Base-by-base conservation (phyloP, 1,139 yeast species). In the Taphrina betulina region DNA sequence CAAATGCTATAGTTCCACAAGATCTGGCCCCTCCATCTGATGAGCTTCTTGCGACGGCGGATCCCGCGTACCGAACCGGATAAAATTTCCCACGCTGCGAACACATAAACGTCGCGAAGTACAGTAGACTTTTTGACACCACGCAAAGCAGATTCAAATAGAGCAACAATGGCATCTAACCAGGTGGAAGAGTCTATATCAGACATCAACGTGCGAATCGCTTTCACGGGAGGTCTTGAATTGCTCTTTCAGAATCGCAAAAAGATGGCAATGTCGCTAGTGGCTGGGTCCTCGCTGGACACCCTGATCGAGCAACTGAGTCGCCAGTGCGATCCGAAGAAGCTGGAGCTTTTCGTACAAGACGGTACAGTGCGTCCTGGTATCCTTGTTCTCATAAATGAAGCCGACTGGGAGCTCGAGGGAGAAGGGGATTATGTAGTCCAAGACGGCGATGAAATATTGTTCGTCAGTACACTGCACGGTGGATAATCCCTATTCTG, bases 391-490 rank as follows among this genome's bases (percentile, higher is more conserved):
- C 76, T 92, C 57, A 84, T 92, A 62, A 92, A 92, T 66, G 98
- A 92, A 66, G 83, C 95, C 0, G 98, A 92, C 71, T 92, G 98
- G 98, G 98, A 92, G 66, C 72, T 92, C 28, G 95, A 89, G 67
- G 97, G 90, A 10, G 89, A 83, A 70, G 92, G 86, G 64, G 84
- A 80, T 7, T 89, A 89, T 64, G 80, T 77, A 16, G 69, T 92
- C 19, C 86, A 86, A 66, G 72, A 78, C 45, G 84, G 87, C 14
- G 98, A 92, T 69, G 77, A 80, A 26, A 77, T 92, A 41, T 80
- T 95, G 2, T 90, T 92, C 66, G 92, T 96, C 3, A 85, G 95
- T 52, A 92, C 98, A 2, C 75, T 92, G 60, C 98, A 92, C 65
- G 98, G 98, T 12, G 98, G 98, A 52, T 90, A 71, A 44, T 14